Conservation (phyloP, 192 early-diverging fungal genomes). For the Funneliformis mosseae region DNA sequence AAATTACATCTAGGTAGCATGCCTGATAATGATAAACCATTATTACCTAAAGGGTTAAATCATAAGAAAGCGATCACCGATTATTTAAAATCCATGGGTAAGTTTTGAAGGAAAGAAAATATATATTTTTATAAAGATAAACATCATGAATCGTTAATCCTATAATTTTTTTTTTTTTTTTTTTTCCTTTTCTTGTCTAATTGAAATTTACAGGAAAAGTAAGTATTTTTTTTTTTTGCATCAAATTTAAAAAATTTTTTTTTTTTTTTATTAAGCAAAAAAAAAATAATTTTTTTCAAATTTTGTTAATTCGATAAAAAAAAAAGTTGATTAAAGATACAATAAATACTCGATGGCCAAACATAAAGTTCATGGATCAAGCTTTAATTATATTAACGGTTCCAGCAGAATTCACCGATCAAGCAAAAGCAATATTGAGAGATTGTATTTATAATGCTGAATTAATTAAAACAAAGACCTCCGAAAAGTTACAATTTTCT, state of each 20-base stretch:
- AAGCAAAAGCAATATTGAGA: conserved; percentile 57
- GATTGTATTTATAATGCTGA: conserved; percentile 53
- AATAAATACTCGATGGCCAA: conserved; percentile 8
- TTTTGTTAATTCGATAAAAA: background rate
- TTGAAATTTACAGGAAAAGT: background rate
- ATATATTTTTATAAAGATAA: too few species aligned
- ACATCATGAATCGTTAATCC: too few species aligned
- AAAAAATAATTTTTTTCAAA: background rate
- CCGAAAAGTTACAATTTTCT: background rate
- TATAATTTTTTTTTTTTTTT: too few species aligned
- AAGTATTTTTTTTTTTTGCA: background rate
- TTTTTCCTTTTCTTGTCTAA: too few species aligned
- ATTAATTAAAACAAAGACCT: conserved; percentile 26
- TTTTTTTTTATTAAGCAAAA: background rate
- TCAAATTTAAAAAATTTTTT: background rate
- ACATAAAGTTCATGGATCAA: conserved; percentile 5
- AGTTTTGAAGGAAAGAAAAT: background rate
- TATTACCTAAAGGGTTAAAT: background rate
- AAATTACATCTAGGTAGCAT: conserved; percentile 19
- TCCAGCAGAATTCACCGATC: conserved; percentile 56
- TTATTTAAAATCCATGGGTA: conserved; percentile 8
- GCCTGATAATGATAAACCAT: background rate
- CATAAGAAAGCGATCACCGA: conserved; percentile 13
- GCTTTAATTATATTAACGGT: conserved; percentile 42
- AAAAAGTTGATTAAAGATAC: conserved; percentile 21